These are phyloP conservation scores for Monosporascus sp. DNA, from an alignment of 2,329 filamentous ascomycete genomes.

Conservation along the genomic window DNA sequence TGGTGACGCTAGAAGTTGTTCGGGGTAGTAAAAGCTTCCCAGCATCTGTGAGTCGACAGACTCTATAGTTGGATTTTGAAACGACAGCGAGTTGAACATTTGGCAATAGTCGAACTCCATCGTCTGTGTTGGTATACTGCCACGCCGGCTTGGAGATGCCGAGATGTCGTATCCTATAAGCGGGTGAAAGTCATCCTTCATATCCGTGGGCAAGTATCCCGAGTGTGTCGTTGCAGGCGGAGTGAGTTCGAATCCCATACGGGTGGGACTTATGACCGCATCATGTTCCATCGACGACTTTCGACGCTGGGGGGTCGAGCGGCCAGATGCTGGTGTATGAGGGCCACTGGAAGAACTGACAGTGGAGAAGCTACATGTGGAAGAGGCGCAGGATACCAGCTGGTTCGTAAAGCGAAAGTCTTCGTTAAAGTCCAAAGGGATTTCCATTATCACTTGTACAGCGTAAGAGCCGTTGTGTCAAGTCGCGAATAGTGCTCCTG, in stretches of 20 bases:
- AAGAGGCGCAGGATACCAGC: slow-evolving; percentile 15
- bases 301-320: slow-evolving; percentile 24
- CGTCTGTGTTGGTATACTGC: slow-evolving; percentile 13
- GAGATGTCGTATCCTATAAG: slow-evolving; percentile 14
- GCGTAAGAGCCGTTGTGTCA: slow-evolving; percentile 9
- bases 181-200: slow-evolving; percentile 13
- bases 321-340: slow-evolving; percentile 27
- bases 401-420: slow-evolving; percentile 19
- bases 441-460: slow-evolving; percentile 17
- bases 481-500: slow-evolving; percentile 7
- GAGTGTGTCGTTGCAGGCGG: slow-evolving; percentile 26
- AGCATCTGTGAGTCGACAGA: slow-evolving; percentile 10
- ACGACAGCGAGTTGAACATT: slow-evolving; percentile 11
- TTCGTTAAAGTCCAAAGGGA: slow-evolving; percentile 31
- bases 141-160: slow-evolving; percentile 17
- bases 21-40: slow-evolving; percentile 12
- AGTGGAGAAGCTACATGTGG: slow-evolving; percentile 24
- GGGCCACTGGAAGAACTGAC: slow-evolving; percentile 24
- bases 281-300: slow-evolving; percentile 20
- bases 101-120: slow-evolving; percentile 20
- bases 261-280: slow-evolving; percentile 15
- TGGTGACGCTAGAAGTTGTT: slow-evolving; percentile 15
- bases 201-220: slow-evolving; percentile 21
- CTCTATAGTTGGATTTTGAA: slow-evolving; percentile 11
- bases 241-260: slow-evolving; percentile 23